phyloP scores from a whole-genome alignment of 78 protist species.

The Dictyostelium brefeldianum region DNA sequence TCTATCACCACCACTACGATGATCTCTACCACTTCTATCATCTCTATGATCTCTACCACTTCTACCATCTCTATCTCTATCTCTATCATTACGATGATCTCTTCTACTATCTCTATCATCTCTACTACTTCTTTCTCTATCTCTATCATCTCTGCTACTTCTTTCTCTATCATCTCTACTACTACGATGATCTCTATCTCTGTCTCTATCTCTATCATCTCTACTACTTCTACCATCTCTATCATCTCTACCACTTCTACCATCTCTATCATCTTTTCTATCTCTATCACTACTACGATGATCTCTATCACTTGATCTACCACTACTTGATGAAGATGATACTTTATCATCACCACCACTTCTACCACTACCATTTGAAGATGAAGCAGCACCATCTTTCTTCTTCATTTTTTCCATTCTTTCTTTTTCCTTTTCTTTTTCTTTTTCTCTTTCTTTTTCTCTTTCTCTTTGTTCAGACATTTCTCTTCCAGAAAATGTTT shows the following conservation, averaged over 20 bases:
- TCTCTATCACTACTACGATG: conserved; percentile 5
- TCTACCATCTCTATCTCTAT: conserved; percentile 22
- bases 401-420: conserved; percentile 1
- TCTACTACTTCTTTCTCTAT: background rate
- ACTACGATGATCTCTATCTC: background rate
- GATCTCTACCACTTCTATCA: conserved; percentile 19
- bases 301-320: background rate
- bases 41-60: conserved; percentile 14
- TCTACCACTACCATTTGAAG: background rate
- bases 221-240: conserved; percentile 4
- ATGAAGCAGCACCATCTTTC: conserved; percentile 33
- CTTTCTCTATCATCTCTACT: conserved; percentile 22
- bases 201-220: conserved; percentile 27
- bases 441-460: conserved; percentile 34
- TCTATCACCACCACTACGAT: conserved; percentile 30
- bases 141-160: background rate
- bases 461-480: conserved; percentile 33
- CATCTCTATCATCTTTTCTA: background rate
- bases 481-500: conserved; percentile 71
- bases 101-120: background rate
- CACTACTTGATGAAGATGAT: background rate
- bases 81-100: background rate
- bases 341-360: conserved; percentile 11
- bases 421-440: conserved; percentile 17
- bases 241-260: conserved; percentile 25